Evolutionary conservation across 257 asterid genomes (phyloP), one percentile per base, ranked within the genome.

Genomic region (Petrea volubilis): DNA sequence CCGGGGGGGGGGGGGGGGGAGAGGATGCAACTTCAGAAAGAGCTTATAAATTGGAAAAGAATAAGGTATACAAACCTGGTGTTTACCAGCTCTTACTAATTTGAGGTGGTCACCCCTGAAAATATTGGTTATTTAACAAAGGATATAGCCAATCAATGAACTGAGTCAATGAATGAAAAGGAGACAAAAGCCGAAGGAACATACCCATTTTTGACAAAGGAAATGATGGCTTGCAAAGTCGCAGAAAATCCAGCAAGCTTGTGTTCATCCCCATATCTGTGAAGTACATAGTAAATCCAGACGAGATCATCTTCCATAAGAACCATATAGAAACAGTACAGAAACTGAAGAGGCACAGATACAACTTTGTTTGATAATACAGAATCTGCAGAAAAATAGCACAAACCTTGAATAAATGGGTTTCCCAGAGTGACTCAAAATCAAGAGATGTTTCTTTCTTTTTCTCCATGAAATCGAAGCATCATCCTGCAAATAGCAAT

Each of bases 181-280:
- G 75, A 7, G 63, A 76, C 24, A 74, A 44, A 17, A 61, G 72
- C 50, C 70, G 21, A 51, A 68, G 71, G 11, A 58, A 68, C 82
- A 74, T 69, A 95, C 99, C 96, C 98, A 81, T 90, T 90, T 80
- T 92, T 98, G 58, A 95, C 98, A 78, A 92, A 95, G 60, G 99
- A 95, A 76, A 95, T 90, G 77, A 95, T 95, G 73, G 99, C 99
- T 80, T 95, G 99, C 83, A 95, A 82, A 55, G 97, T 95, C 17
- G 99, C 99, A 28, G 98, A 95, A 79, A 95, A 95, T 73, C 99
- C 99, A 67, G 99, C 99, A 60, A 95, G 84, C 85, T 88, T 95
- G 83, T 95, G 88, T 77, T 90, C 99, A 80, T 95, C 99, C 78
- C 99, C 99, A 73, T 95, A 88, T 83, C 99, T 95, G 77, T 56